A percentile compares a stretch with the other conserved stretches of the same genome.
Conservation (phyloP, 768 basidiomycete species). For the Erythrobasidium yunnanense region DNA sequence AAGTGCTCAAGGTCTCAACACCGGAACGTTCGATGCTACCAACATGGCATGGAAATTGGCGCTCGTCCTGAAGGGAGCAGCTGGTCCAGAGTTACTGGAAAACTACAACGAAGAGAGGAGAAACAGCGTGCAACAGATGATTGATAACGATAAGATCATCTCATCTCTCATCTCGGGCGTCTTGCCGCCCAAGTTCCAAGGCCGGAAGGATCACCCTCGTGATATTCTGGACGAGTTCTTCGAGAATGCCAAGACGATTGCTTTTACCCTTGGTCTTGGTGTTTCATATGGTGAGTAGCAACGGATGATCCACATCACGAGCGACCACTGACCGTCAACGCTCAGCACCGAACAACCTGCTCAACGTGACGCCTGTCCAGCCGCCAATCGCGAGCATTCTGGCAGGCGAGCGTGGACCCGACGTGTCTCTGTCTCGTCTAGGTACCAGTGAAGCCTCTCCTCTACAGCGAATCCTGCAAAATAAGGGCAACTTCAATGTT, state of each 20-base stretch:
- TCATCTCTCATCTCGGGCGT: slow-evolving; percentile 32
- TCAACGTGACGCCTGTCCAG: background rate
- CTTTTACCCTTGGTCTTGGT: slow-evolving; percentile 35
- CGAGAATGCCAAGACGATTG: slow-evolving; percentile 21
- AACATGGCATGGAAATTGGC: slow-evolving; percentile 32
- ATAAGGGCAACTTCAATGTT: slow-evolving; percentile 29
- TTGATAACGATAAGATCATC: slow-evolving; percentile 34
- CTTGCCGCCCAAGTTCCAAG: slow-evolving; percentile 27
- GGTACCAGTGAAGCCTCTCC: slow-evolving; percentile 24
- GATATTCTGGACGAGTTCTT: slow-evolving; percentile 29
- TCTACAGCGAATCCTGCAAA: slow-evolving; percentile 28
- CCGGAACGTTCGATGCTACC: slow-evolving; percentile 4
- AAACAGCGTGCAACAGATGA: slow-evolving; percentile 27
- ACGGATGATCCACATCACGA: too few species aligned
- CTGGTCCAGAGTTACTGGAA: slow-evolving; percentile 8
- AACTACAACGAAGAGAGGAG: slow-evolving; percentile 30
- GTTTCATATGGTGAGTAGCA: slow-evolving; percentile 24
- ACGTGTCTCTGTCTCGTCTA: slow-evolving; percentile 24
- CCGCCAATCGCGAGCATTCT: background rate
- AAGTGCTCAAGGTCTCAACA: slow-evolving; percentile 33
- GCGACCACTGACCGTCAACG: too few species aligned
- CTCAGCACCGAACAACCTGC: slow-evolving; percentile 1
- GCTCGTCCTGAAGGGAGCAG: slow-evolving; percentile 21
- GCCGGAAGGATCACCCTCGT: slow-evolving; percentile 22
- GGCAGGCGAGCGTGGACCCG: slow-evolving; percentile 32